These are phyloP conservation scores for Carallia brachiata DNA, from an alignment of 345 rosid genomes.

Conservation along the genomic window DNA sequence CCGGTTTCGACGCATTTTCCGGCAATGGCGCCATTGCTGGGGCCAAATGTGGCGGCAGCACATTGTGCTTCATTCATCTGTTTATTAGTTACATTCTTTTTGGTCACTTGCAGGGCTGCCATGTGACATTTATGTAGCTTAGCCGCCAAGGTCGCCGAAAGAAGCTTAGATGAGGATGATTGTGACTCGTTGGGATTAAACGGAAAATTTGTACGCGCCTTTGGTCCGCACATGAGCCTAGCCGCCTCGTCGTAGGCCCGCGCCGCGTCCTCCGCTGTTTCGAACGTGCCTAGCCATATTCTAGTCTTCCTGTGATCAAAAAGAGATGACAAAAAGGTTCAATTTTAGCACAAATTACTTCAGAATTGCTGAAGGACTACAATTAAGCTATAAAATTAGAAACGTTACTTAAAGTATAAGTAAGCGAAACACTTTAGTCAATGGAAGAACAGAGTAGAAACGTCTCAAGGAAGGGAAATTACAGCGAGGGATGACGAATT, in stretches of 20 bases:
- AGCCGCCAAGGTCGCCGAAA: constrained; percentile 30
- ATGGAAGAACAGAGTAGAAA: background rate
- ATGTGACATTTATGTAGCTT: constrained; percentile 30
- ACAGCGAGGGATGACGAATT: constrained; percentile 32
- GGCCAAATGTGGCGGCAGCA: background rate
- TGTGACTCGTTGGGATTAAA: constrained; percentile 25
- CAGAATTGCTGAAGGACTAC: background rate
- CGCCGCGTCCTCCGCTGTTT: constrained; percentile 34
- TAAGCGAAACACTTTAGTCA: background rate
- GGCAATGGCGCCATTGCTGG: constrained; percentile 4
- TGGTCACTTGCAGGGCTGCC: constrained; percentile 27
- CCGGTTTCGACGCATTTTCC: background rate
- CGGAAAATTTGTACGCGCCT: constrained; percentile 29
- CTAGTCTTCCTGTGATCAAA: constrained; percentile 28
- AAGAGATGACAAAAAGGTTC: background rate
- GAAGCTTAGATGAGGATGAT: constrained; percentile 31
- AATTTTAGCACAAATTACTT: background rate
- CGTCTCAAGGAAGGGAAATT: background rate
- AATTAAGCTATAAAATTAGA: background rate
- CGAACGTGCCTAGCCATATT: constrained; percentile 38
- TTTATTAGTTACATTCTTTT: constrained; percentile 3
- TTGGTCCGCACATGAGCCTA: constrained; percentile 34
- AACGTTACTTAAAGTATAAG: background rate
- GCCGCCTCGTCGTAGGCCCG: constrained; percentile 36
- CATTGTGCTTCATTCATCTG: constrained; percentile 7